Percentiles rank a stretch among this genome's conserved stretches.
Evolutionary conservation across 371 early-diverging fungal species (phyloP).

Genomic region (Mortierella sp.): DNA sequence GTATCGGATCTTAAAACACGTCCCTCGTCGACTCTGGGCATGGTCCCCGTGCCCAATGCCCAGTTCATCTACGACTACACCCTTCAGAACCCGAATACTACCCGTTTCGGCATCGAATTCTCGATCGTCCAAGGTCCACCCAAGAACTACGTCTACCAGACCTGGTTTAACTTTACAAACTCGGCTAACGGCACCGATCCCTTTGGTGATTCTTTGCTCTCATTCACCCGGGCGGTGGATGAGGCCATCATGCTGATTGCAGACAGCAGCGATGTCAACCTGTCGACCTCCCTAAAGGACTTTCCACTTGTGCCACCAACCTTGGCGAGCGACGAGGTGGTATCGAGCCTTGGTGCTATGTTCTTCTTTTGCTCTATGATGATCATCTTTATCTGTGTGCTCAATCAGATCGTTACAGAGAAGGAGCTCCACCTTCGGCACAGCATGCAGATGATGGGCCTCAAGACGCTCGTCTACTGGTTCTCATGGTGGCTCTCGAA

Average conservation of each 20-base stretch:
- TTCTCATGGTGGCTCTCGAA: conserved; percentile 66
- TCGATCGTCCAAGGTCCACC: conserved; percentile 49
- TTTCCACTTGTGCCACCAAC: conserved; percentile 71
- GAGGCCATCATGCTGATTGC: conserved; percentile 66
- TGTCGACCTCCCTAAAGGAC: conserved; percentile 70
- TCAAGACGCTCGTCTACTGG: conserved; percentile 73
- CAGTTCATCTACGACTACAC: conserved; percentile 75
- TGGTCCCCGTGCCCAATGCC: conserved; percentile 65
- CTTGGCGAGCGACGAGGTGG: conserved; percentile 62
- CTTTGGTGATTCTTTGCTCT: conserved; percentile 65
- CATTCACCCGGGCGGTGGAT: conserved; percentile 71
- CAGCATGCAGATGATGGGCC: conserved; percentile 82
- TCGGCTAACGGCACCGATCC: conserved; percentile 67
- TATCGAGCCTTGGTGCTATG: conserved; percentile 64
- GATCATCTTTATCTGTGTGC: conserved; percentile 63
- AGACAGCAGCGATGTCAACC: conserved; percentile 47
- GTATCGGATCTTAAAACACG: conserved; percentile 43
- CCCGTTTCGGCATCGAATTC: conserved; percentile 68
- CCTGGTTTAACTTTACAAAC: conserved; percentile 74
- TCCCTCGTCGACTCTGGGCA: conserved; percentile 59
- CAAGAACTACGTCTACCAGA: conserved; percentile 71
- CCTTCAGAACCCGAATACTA: conserved; percentile 69
- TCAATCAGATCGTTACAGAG: conserved; percentile 75
- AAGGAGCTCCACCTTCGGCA: conserved; percentile 75
- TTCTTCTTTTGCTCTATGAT: conserved; percentile 78